Conservation (phyloP, 306 rosid species). For the Pachyrhizus erosus region DNA sequence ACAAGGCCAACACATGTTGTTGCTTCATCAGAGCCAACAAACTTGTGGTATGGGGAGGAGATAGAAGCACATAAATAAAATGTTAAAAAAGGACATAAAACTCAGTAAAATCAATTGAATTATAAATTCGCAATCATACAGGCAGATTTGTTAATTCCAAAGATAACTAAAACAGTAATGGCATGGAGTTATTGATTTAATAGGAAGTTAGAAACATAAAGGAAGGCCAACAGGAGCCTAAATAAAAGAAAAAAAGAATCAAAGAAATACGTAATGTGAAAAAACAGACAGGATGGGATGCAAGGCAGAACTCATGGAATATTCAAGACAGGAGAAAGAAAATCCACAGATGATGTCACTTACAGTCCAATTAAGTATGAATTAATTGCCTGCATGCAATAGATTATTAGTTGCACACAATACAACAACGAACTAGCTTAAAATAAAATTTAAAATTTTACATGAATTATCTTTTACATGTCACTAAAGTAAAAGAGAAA, state of each 20-base stretch:
- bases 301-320: slow-evolving; percentile 8
- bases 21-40: slow-evolving; percentile 96
- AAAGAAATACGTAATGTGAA: not conserved
- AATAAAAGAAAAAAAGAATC: not conserved
- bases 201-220: not conserved
- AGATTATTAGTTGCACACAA: slow-evolving; percentile 26
- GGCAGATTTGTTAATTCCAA: not conserved
- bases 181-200: slow-evolving; percentile 34
- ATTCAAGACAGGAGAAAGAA: not conserved
- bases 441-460: slow-evolving; percentile 5
- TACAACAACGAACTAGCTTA: slow-evolving; percentile 6
- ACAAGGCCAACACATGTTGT: slow-evolving; percentile 90
- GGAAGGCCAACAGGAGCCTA: not conserved
- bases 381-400: not conserved
- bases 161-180: not conserved
- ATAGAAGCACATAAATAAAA: slow-evolving; percentile 16
- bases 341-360: slow-evolving; percentile 14
- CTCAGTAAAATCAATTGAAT: slow-evolving; percentile 8
- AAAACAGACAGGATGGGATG: not conserved
- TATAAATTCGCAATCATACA: slow-evolving; percentile 4
- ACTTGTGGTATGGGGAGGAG: slow-evolving; percentile 50
- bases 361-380: slow-evolving; percentile 30
- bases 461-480: not conserved
- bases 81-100: not conserved
- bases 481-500: not conserved